Evolutionary conservation across 2,329 filamentous ascomycete genomes (phyloP).

Genomic region (Trichoderma guizhouense): DNA sequence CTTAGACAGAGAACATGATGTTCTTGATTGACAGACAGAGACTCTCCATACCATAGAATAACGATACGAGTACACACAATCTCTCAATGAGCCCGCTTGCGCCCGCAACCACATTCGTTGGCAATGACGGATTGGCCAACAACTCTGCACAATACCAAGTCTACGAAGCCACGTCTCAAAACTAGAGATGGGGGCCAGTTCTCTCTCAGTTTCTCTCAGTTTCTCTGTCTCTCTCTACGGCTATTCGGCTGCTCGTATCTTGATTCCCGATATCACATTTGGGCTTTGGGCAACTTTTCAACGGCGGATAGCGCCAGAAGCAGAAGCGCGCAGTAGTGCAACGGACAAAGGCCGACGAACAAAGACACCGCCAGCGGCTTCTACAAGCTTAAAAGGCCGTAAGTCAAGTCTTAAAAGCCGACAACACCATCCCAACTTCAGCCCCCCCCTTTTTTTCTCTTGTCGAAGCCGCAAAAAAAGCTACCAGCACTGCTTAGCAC

Average conservation of each 20-base stretch:
- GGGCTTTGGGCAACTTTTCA: not conserved
- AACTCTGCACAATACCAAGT: not conserved
- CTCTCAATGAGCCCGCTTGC: not conserved
- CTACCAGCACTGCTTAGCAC: not conserved
- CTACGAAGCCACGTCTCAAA: not conserved
- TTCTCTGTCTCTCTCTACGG: not conserved
- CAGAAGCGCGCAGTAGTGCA: not conserved
- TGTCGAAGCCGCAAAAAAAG: not conserved
- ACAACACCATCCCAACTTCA: not conserved
- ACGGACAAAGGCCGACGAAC: not conserved
- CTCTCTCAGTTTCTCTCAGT: not conserved
- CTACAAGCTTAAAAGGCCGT: not conserved
- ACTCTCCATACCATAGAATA: not conserved
- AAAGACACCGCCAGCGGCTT: not conserved
- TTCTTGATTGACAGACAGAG: not conserved
- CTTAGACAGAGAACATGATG: not conserved
- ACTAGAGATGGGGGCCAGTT: not conserved
- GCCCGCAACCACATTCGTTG: not conserved
- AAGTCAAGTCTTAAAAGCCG: not conserved
- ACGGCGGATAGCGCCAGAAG: too few species aligned
- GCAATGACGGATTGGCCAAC: not conserved
- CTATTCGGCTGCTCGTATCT: not conserved
- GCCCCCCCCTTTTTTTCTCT: not conserved
- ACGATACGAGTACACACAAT: not conserved
- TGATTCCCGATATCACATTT: not conserved